Evolutionary conservation across 2,329 filamentous ascomycete genomes (phyloP).

Genomic region (Aspergillus hortae): DNA sequence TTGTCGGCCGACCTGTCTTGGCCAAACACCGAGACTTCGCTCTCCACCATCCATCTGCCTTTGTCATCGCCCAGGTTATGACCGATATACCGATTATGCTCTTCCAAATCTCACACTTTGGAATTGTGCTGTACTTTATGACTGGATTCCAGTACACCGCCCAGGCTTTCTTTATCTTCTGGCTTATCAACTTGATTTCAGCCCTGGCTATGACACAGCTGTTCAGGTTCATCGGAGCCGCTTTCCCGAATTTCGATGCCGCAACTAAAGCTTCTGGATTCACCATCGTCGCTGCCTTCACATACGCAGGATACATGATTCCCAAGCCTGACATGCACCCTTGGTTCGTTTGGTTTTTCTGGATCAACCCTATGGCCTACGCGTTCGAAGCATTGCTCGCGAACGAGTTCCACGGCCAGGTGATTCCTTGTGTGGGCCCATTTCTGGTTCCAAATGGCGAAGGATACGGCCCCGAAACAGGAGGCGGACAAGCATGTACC

Average conservation of each 20-base stretch:
- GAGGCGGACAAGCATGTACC: slow-evolving; percentile 45
- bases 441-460: slow-evolving; percentile 27
- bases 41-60: slow-evolving; percentile 51
- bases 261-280: slow-evolving; percentile 50
- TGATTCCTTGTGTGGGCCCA: slow-evolving; percentile 24
- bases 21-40: slow-evolving; percentile 56
- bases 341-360: slow-evolving; percentile 43
- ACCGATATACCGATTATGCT: slow-evolving; percentile 52
- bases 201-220: slow-evolving; percentile 55
- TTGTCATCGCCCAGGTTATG: slow-evolving; percentile 35
- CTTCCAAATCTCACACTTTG: slow-evolving; percentile 56
- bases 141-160: slow-evolving; percentile 50
- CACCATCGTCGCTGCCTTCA: slow-evolving; percentile 24
- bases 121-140: slow-evolving; percentile 60
- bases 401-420: slow-evolving; percentile 28
- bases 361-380: slow-evolving; percentile 30
- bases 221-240: slow-evolving; percentile 53
- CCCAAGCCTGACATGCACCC: slow-evolving; percentile 44
- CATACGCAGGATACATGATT: slow-evolving; percentile 40
- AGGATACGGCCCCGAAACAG: slow-evolving; percentile 15
- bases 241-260: slow-evolving; percentile 52
- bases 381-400: slow-evolving; percentile 27
- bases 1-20: slow-evolving; percentile 55
- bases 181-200: slow-evolving; percentile 47
- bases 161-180: slow-evolving; percentile 58